Percentiles rank a stretch among this genome's conserved stretches.
These are phyloP conservation scores for Pseudocercospora vitis DNA, from an alignment of 2,329 filamentous ascomycete genomes.

Conservation along the genomic window DNA sequence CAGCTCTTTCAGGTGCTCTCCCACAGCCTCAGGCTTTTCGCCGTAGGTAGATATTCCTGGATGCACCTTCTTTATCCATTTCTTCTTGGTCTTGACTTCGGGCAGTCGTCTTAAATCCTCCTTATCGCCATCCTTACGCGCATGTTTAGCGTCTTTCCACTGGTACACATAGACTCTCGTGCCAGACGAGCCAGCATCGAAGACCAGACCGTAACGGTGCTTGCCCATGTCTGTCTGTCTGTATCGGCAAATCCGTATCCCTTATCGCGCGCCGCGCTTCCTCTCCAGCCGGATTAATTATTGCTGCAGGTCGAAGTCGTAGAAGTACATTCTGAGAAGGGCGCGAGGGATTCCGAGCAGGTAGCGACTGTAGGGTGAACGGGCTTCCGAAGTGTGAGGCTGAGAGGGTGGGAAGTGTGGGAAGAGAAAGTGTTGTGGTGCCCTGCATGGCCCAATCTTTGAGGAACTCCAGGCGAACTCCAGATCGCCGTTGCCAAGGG, in stretches of 20 bases:
- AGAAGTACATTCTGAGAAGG: background rate
- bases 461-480: background rate
- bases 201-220: conserved; percentile 78
- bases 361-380: background rate
- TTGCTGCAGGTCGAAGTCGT: background rate
- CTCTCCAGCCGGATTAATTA: conserved; percentile 5
- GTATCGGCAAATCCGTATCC: conserved; percentile 10
- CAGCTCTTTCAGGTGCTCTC: conserved; percentile 78
- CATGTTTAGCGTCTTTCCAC: conserved; percentile 77
- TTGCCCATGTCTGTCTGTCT: conserved; percentile 35
- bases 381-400: background rate
- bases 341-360: background rate
- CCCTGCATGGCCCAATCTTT: background rate
- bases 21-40: conserved; percentile 71
- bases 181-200: conserved; percentile 96
- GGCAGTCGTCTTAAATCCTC: conserved; percentile 70
- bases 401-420: background rate
- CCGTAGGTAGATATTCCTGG: conserved; percentile 91
- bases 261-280: background rate
- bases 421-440: background rate
- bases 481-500: background rate
- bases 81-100: conserved; percentile 76
- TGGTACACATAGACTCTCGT: conserved; percentile 92
- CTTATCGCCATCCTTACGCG: conserved; percentile 60
- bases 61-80: conserved; percentile 90